Evolutionary conservation across 108 stramenopile species (phyloP).

Genomic region (Fragilariopsis cylindrus): DNA sequence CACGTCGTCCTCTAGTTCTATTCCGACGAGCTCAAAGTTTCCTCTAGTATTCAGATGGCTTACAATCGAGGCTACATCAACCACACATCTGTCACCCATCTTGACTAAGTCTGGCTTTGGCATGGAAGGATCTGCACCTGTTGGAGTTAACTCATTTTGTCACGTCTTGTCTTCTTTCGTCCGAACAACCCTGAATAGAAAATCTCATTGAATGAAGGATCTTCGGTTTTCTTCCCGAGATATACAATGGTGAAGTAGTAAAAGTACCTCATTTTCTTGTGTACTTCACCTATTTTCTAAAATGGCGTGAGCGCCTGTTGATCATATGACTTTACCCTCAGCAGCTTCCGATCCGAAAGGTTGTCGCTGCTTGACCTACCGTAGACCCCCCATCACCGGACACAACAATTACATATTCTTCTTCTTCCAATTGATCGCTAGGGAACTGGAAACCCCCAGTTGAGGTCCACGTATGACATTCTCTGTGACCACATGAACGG

Average conservation of each 20-base stretch:
- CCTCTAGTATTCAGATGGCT: conserved; percentile 70
- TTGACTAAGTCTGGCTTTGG: conserved; percentile 59
- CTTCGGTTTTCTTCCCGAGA: conserved; percentile 38
- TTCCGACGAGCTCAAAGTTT: conserved; percentile 51
- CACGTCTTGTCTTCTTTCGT: conserved; percentile 85
- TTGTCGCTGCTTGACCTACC: conserved; percentile 4
- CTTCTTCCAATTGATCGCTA: neutral
- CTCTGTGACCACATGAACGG: conserved; percentile 9
- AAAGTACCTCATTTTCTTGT: no score
- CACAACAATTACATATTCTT: neutral
- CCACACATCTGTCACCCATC: conserved; percentile 53
- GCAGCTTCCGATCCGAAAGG: conserved; percentile 14
- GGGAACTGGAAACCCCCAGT: conserved; percentile 5
- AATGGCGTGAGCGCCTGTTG: neutral
- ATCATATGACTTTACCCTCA: neutral
- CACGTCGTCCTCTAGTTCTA: conserved; percentile 41
- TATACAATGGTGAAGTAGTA: no score
- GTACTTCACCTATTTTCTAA: no score
- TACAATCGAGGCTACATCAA: conserved; percentile 59
- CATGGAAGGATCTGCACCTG: conserved; percentile 64
- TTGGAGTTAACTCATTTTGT: conserved; percentile 31
- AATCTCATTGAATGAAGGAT: conserved; percentile 61
- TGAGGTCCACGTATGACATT: conserved; percentile 4
- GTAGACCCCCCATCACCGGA: conserved; percentile 7
- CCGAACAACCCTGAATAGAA: conserved; percentile 65